Evolutionary conservation across 108 stramenopile genomes (phyloP).

Genomic region (Pinguiococcus pyrenoidosus): DNA sequence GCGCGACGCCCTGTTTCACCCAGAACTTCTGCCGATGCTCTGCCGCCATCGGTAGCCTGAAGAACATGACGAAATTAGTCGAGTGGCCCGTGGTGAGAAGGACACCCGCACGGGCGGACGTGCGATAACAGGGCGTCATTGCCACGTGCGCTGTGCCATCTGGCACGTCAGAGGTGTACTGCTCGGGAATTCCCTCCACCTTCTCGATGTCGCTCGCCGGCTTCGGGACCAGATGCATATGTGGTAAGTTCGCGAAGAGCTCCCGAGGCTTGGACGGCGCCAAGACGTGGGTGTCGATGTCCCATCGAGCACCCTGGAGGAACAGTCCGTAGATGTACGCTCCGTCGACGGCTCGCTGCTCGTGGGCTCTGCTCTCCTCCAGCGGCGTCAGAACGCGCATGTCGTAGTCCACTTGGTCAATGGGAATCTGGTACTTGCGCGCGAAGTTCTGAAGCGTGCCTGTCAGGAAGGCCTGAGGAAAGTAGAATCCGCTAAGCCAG

Average conservation of each 20-base stretch:
- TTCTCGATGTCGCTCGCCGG: conserved; percentile 20
- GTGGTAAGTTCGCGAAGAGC: conserved; percentile 37
- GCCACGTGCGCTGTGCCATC: conserved; percentile 32
- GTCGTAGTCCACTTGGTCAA: conserved; percentile 45
- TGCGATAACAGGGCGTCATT: conserved; percentile 49
- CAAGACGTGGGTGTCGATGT: conserved; percentile 14
- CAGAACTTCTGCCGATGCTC: conserved; percentile 39
- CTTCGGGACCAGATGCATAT: conserved; percentile 39
- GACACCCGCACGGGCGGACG: conserved; percentile 40
- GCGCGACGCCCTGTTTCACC: conserved; percentile 58
- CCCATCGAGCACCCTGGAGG: conserved; percentile 50
- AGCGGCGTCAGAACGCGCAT: conserved; percentile 32
- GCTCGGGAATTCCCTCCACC: conserved; percentile 33
- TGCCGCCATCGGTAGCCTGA: conserved; percentile 29
- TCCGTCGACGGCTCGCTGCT: conserved; percentile 32
- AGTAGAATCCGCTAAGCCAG: conserved; percentile 50
- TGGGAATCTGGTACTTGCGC: conserved; percentile 40
- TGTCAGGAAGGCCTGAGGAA: conserved; percentile 52
- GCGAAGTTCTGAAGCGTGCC: conserved; percentile 54
- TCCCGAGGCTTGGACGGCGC: conserved; percentile 39
- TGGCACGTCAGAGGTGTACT: conserved; percentile 32
- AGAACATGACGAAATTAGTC: conserved; percentile 46
- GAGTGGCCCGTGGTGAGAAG: conserved; percentile 43
- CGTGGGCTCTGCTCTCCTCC: conserved; percentile 11
- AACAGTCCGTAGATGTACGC: conserved; percentile 40